Conservation (phyloP, 345 rosid species). For the Brassica nigra region DNA sequence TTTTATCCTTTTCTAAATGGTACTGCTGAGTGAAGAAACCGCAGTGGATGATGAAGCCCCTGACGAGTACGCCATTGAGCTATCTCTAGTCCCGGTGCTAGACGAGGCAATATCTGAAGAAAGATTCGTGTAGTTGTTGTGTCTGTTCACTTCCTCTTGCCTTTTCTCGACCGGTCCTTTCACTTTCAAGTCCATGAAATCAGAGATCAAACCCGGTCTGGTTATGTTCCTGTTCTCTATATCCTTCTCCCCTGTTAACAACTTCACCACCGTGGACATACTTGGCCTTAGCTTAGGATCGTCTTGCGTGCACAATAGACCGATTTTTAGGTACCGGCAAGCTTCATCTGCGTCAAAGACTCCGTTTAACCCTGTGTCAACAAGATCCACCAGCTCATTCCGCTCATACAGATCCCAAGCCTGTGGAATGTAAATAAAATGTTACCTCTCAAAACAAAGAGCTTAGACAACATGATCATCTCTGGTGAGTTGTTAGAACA, state of each 20-base stretch:
- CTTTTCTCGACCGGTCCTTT: slow-evolving; percentile 40
- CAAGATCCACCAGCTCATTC: slow-evolving; percentile 64
- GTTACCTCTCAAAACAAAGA: slow-evolving; percentile 15
- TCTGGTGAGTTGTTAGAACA: background rate
- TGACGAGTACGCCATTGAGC: slow-evolving; percentile 47
- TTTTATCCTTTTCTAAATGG: slow-evolving; percentile 4
- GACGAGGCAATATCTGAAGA: slow-evolving; percentile 50
- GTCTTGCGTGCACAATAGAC: slow-evolving; percentile 82
- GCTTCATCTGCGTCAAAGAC: slow-evolving; percentile 77
- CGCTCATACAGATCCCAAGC: slow-evolving; percentile 82
- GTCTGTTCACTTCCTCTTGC: slow-evolving; percentile 27
- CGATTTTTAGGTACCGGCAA: slow-evolving; percentile 61
- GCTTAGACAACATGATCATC: background rate
- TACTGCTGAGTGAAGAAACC: slow-evolving; percentile 46
- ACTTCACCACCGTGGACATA: slow-evolving; percentile 66
- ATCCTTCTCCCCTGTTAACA: slow-evolving; percentile 54
- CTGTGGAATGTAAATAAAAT: slow-evolving; percentile 46
- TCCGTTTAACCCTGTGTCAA: slow-evolving; percentile 57
- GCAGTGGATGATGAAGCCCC: slow-evolving; percentile 51
- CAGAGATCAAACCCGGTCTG: slow-evolving; percentile 75
- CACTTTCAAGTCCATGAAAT: slow-evolving; percentile 81
- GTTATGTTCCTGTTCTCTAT: slow-evolving; percentile 44
- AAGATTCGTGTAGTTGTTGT: slow-evolving; percentile 23
- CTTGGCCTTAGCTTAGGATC: slow-evolving; percentile 67
- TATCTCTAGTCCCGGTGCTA: slow-evolving; percentile 49